A percentile compares a stretch with the other conserved stretches of the same genome.
phyloP scores from a whole-genome alignment of 345 rosid species.

The Citrus inodora region DNA sequence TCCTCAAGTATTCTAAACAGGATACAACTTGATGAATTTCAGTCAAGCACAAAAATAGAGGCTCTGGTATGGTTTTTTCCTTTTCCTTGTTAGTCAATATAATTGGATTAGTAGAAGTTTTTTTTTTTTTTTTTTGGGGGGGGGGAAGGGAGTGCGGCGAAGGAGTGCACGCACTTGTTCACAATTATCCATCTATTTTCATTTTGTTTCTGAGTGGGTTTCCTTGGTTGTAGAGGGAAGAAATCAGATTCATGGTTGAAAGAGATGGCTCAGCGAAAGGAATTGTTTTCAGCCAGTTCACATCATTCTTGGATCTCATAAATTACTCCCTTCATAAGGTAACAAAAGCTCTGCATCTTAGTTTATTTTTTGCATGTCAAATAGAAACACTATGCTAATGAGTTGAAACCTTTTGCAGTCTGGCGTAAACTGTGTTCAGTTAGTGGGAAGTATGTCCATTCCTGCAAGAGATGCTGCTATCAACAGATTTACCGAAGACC shows the following conservation, averaged over 20 bases:
- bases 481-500: conserved; percentile 77
- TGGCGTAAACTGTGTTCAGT: conserved; percentile 73
- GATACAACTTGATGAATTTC: conserved; percentile 70
- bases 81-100: neutral
- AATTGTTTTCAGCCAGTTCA: conserved; percentile 97
- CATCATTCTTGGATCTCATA: conserved; percentile 90
- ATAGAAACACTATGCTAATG: conserved; percentile 1
- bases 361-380: neutral
- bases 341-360: conserved; percentile 1
- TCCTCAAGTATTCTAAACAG: conserved; percentile 87
- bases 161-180: neutral
- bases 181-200: neutral
- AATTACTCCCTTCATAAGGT: conserved; percentile 85
- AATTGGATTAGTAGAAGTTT: neutral
- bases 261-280: conserved; percentile 98
- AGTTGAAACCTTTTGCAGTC: conserved; percentile 46
- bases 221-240: conserved; percentile 70
- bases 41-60: conserved; percentile 97
- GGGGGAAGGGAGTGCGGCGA: too few relatives aligned
- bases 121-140: too few relatives aligned
- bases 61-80: conserved; percentile 64
- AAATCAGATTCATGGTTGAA: conserved; percentile 88
- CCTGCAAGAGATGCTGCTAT: conserved; percentile 80
- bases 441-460: conserved; percentile 87
- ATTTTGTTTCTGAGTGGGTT: conserved; percentile 1